Base-by-base conservation (phyloP, 2,329 filamentous ascomycete species). In the Exophiala phaeomuriformis region DNA sequence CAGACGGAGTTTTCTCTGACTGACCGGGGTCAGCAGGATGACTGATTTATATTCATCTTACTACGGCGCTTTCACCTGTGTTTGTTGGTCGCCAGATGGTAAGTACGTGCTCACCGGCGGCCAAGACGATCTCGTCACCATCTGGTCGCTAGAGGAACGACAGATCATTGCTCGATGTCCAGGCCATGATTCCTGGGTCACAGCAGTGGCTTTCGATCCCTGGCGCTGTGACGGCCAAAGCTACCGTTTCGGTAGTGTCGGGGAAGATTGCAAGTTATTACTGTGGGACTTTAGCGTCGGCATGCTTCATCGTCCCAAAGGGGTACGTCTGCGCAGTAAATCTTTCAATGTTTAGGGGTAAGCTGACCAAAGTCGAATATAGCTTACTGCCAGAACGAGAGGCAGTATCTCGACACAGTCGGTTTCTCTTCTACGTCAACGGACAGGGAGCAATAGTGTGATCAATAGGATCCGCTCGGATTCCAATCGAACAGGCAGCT, bases 261-360 rank as follows among this genome's bases (percentile, higher is more conserved):
- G 91, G 9, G 91, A 97, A 67, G 93, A 98, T 68, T 88, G 90
- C 64, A 80, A 90, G 53, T 75, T 98, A 12, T 81, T 95, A 55
- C 75, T 98, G 8, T 98, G 93, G 93, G 93, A 98, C 73, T 98
- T 98, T 68, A 95, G 85, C 61, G 89, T 95, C 40, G 90, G 90
- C 63, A 97, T 97, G 91, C 77, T 98, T 64, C 88, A 94, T 69
- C 81, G 90, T 56, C 91, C 93, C 19, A 91, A 91, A 72, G 85
- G 82, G 62, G 86, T 90, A 74, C 66, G 86, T 79, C 27, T 10
- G 43, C 30, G n/a, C 35, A 6, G 35, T 28, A 45, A 19, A 19
- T 19, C 19, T 19, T 19, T 19, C 19, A 19, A 19, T 19, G 19
- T 19, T 19, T 19, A 19, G 19, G 19, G 19, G 19, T 19, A 19